Evolutionary conservation across 495 filamentous ascomycete species (phyloP).

Genomic region (Penicillium antarcticum): DNA sequence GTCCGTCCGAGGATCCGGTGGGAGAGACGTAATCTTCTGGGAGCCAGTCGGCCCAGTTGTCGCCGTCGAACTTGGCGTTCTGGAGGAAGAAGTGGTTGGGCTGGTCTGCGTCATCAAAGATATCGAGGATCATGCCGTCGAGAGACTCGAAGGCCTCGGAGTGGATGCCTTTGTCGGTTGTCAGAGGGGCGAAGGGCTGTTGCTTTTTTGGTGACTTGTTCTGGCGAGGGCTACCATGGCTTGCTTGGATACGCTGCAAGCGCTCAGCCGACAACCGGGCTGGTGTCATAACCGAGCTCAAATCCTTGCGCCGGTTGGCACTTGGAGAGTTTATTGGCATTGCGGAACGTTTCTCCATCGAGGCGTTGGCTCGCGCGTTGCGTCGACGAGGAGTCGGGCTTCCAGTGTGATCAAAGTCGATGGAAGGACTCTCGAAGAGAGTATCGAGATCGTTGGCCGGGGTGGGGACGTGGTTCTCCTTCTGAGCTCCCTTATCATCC

Average conservation of each 20-base stretch:
- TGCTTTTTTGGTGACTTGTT: slow-evolving; percentile 27
- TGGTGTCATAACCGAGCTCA: slow-evolving; percentile 19
- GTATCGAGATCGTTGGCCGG: slow-evolving; percentile 50
- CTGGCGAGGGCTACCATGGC: slow-evolving; percentile 22
- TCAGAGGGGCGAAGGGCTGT: slow-evolving; percentile 8
- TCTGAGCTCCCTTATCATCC: slow-evolving; percentile 35
- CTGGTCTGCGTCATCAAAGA: slow-evolving; percentile 30
- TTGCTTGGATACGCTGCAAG: slow-evolving; percentile 36
- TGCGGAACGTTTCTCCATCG: slow-evolving; percentile 46
- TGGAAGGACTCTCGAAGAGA: slow-evolving; percentile 53
- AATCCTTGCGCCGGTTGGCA: slow-evolving; percentile 24
- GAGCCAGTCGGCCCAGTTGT: slow-evolving; percentile 40
- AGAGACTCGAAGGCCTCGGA: slow-evolving; percentile 27
- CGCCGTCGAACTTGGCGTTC: slow-evolving; percentile 16
- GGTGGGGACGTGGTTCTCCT: slow-evolving; percentile 46
- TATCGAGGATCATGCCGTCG: slow-evolving; percentile 41
- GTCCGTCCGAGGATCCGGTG: slow-evolving; percentile 21
- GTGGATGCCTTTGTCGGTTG: slow-evolving; percentile 22
- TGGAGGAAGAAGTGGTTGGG: slow-evolving; percentile 28
- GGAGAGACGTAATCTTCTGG: slow-evolving; percentile 38
- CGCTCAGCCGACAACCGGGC: slow-evolving; percentile 35
- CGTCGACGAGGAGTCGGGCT: slow-evolving; percentile 60
- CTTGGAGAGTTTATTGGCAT: slow-evolving; percentile 36
- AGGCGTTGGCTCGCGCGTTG: slow-evolving; percentile 39
- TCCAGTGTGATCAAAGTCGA: slow-evolving; percentile 48